These are phyloP conservation scores for Maudiozyma saulgeensis DNA, from an alignment of 805 yeast species.

Conservation along the genomic window DNA sequence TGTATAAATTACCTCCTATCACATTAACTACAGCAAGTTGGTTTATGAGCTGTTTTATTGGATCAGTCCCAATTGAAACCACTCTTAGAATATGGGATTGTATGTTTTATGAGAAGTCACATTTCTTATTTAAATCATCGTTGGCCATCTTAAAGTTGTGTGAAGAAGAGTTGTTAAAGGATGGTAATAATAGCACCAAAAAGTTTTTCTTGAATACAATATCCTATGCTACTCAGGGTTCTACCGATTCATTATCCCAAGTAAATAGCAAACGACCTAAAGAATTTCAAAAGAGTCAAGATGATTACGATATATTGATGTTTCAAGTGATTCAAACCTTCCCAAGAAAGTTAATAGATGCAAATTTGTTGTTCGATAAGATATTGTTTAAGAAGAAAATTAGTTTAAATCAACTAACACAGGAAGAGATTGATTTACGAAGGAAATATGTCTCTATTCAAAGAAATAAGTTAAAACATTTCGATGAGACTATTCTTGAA, in stretches of 20 bases:
- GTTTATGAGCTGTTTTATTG: constrained; percentile 95
- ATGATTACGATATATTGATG: constrained; percentile 45
- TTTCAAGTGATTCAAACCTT: constrained; percentile 79
- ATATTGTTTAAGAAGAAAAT: constrained; percentile 61
- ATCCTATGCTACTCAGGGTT: background rate
- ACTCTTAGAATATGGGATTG: constrained; percentile 91
- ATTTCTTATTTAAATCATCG: constrained; percentile 72
- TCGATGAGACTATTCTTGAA: constrained; percentile 1
- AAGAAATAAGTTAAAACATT: constrained; percentile 27
- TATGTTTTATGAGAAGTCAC: constrained; percentile 83
- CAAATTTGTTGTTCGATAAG: constrained; percentile 52
- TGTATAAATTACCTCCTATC: constrained; percentile 75
- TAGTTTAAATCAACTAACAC: constrained; percentile 64
- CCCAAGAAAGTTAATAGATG: constrained; percentile 64
- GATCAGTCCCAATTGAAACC: constrained; percentile 80
- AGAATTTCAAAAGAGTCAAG: constrained; percentile 6
- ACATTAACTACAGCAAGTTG: constrained; percentile 91
- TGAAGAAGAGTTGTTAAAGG: constrained; percentile 47
- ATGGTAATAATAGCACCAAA: background rate
- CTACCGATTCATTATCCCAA: background rate
- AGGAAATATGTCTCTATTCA: constrained; percentile 66
- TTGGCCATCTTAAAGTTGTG: constrained; percentile 68
- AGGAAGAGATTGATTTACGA: constrained; percentile 69
- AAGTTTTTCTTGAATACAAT: constrained; percentile 2
- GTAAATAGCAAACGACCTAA: background rate